Evolutionary conservation across 2,329 filamentous ascomycete genomes (phyloP).

Genomic region (Pseudogymnoascus sp.): DNA sequence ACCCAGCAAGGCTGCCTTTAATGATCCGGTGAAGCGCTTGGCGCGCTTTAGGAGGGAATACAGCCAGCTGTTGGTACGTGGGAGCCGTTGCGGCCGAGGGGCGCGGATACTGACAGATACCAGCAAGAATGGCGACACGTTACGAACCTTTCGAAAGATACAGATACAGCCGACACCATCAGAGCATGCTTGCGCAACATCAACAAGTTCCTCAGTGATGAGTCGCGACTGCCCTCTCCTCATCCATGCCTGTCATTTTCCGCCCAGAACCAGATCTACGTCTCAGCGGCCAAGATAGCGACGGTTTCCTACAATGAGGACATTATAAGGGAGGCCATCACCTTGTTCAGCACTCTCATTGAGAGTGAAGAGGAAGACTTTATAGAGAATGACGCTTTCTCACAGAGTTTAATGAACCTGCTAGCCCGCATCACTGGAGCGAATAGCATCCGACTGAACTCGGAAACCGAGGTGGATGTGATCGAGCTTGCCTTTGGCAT

Average conservation of each 20-base stretch:
- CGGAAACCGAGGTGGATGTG: slow-evolving; percentile 78
- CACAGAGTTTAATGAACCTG: slow-evolving; percentile 78
- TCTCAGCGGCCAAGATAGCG: slow-evolving; percentile 81
- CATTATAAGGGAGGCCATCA: slow-evolving; percentile 75
- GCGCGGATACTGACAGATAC: slow-evolving; percentile 9
- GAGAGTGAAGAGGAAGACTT: slow-evolving; percentile 97
- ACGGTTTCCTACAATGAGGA: slow-evolving; percentile 75
- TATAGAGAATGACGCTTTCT: slow-evolving; percentile 77
- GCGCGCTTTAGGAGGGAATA: slow-evolving; percentile 62
- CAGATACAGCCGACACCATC: slow-evolving; percentile 53
- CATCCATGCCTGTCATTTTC: slow-evolving; percentile 89
- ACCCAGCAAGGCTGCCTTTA: slow-evolving; percentile 50
- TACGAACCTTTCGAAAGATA: slow-evolving; percentile 50
- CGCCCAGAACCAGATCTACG: slow-evolving; percentile 78
- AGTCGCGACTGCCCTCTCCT: slow-evolving; percentile 77
- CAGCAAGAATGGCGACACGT: slow-evolving; percentile 54
- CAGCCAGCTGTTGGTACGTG: slow-evolving; percentile 48
- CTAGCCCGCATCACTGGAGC: slow-evolving; percentile 69
- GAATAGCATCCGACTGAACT: slow-evolving; percentile 63
- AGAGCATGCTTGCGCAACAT: slow-evolving; percentile 56
- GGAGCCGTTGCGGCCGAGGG: not conserved
- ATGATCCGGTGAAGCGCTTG: slow-evolving; percentile 54
- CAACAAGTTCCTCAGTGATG: slow-evolving; percentile 70
- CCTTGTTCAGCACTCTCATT: slow-evolving; percentile 83
- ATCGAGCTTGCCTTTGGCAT: slow-evolving; percentile 94